Conservation (phyloP, 2,329 filamentous ascomycete genomes). For the Aspergillus sp. region DNA sequence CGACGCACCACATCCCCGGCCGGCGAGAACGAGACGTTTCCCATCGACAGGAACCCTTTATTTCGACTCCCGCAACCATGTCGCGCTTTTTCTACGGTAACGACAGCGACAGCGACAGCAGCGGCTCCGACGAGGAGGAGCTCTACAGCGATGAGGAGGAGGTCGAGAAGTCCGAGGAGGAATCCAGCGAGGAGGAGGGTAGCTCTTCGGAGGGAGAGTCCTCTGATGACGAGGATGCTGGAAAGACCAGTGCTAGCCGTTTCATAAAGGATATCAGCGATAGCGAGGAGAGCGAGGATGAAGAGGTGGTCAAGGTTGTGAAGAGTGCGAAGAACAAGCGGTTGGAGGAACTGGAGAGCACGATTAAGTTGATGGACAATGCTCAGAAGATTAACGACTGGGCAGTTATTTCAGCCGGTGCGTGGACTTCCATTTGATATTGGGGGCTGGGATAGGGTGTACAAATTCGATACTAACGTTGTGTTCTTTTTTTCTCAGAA, state of each 20-base stretch:
- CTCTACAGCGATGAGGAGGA: conserved; percentile 82
- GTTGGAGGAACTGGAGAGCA: conserved; percentile 86
- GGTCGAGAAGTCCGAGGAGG: conserved; percentile 57
- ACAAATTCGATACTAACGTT: conserved; percentile 15
- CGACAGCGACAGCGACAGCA: conserved; percentile 94
- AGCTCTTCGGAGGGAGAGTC: conserved; percentile 42
- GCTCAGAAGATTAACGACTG: conserved; percentile 97
- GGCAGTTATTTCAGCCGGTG: conserved; percentile 87
- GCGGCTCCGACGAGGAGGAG: conserved; percentile 91
- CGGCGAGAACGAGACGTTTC: conserved; percentile 22
- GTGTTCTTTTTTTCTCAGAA: conserved; percentile 53
- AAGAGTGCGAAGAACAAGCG: conserved; percentile 99
- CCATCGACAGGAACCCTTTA: conserved; percentile 18
- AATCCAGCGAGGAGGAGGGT: conserved; percentile 58
- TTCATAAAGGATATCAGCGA: conserved; percentile 82
- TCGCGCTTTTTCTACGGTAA: conserved; percentile 97
- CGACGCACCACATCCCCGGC: conserved; percentile 18
- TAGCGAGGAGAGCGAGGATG: conserved; percentile 79
- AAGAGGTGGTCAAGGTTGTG: conserved; percentile 80
- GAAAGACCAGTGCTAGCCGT: conserved; percentile 68
- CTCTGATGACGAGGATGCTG: conserved; percentile 49
- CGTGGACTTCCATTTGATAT: conserved; percentile 32
- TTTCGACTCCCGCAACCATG: conserved; percentile 57
- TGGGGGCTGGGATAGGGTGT: neutral
- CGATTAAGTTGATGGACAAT: conserved; percentile 90